These are phyloP conservation scores for Carex littledalei DNA, from an alignment of 176 grass and related monocot genomes.

Conservation along the genomic window DNA sequence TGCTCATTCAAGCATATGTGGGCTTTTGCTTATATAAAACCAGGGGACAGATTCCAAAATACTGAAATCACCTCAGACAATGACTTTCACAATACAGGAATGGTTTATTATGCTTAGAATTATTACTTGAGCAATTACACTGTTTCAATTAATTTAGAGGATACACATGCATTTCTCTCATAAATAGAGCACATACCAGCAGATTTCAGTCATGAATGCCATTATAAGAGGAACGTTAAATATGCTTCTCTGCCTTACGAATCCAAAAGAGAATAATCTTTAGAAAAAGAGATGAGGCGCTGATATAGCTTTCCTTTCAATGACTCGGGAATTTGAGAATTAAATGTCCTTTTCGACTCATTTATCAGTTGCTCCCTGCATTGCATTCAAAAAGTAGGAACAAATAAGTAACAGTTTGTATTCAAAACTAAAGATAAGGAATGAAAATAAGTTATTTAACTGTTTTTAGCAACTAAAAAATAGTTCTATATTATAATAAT, in stretches of 20 bases:
- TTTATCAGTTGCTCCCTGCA: slow-evolving; percentile 63
- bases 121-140: background rate
- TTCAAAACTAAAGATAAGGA: slow-evolving; percentile 18
- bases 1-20: too few species aligned
- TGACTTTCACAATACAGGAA: background rate
- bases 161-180: background rate
- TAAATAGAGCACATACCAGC: background rate
- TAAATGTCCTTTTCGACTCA: slow-evolving; percentile 56
- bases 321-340: slow-evolving; percentile 46
- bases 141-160: slow-evolving; percentile 10
- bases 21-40: too few species aligned
- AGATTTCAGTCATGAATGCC: background rate
- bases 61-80: background rate
- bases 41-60: background rate
- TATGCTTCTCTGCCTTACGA: background rate
- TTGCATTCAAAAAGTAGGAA: background rate
- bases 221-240: slow-evolving; percentile 15
- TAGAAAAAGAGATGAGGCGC: slow-evolving; percentile 43
- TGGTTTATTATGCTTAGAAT: background rate
- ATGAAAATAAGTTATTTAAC: background rate
- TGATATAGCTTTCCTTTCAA: slow-evolving; percentile 47
- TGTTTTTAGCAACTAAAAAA: background rate
- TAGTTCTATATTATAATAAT: background rate
- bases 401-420: background rate
- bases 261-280: slow-evolving; percentile 37